Evolutionary conservation across 257 asterid species (phyloP), one percentile per base, ranked within the genome.

Genomic region (Salvia miltiorrhiza): DNA sequence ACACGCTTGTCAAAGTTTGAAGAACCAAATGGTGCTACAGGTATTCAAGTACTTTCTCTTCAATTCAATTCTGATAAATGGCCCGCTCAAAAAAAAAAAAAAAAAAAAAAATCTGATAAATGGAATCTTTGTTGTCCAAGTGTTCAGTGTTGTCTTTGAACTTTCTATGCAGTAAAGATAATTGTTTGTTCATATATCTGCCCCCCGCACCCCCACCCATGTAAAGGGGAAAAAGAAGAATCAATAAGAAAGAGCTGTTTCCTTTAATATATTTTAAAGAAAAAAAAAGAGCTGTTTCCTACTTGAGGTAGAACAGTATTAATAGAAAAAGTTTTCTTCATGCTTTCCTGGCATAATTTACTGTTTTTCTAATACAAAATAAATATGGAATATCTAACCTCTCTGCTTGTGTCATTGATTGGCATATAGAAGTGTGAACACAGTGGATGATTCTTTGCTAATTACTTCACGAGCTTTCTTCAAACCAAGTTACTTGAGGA

Each of bases 1-100:
- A 90, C 92, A 74, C 92, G 97, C 62, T 71, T 93, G 92, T 93
- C 98, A 70, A 90, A 93, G 92, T 93, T 96, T 97, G 96, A 93
- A 79, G 97, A 93, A 72, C 98, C 98, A 73, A 88, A 87, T 84
- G 97, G 98, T 63, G 93, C 96, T 48, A 79, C 80, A 88, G 97
- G 97, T 93, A 86, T 70, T 24, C 70, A 65, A 76, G 55, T 45
- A 71, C 40, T 77, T 24, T 60, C 54, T 30, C n/a, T 71, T 45
- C 43, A 48, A 44, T 69, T 63, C 33, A 17, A 33, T 67, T 66
- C 17, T 39, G 30, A 60, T 63, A 16, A 61, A 61, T 17, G 39
- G n/a, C n/a, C n/a, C n/a, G n/a, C n/a, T n/a, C n/a, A n/a, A n/a
- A n/a, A n/a, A n/a, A n/a, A n/a, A n/a, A n/a, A n/a, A n/a, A n/a